Evolutionary conservation across 331 rosid species (phyloP), one percentile per base, ranked within the genome.

Genomic region (Quercus tomentella): DNA sequence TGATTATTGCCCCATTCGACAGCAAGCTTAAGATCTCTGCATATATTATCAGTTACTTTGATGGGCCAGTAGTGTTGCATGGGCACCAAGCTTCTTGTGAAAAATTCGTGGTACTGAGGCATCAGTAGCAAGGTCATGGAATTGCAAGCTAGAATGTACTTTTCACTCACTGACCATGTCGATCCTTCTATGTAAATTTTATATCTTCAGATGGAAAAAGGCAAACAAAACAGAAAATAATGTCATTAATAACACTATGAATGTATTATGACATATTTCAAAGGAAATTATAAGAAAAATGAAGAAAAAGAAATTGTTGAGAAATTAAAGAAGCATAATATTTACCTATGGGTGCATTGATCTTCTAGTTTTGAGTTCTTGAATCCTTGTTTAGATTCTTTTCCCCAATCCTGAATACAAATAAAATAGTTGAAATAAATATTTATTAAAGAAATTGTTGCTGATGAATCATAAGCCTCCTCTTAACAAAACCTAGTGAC

Each of bases 1-100:
- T 92, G 82, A 78, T 87, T 51, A 80, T 94, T 92, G 71, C 97
- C 97, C 98, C 98, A 94, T 1, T 94, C 87, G 15, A 92, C 98
- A 17, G 90, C 97, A 79, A 79, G 89, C 79, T 92, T 85, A 25
- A 92, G 86, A 28, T 91, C 92, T 62, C 80, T 76, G 54, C 98
- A 94, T 84, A 86, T 84, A 76, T 79, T 41, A 2, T 41, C 68
- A 16, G 76, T 57, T 45, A 35, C 25, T 10, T 85, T 88, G 22
- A 92, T 90, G 8, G 98, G 97, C 98, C 97, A 94, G 49, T 89
- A 94, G 43, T 41, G 45, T 41, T 41, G 45, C 45, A 41, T 41
- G 12, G 45, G 45, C 45, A 41, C 45, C 45, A 41, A 92, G 94
- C 18, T 41, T 41, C 98, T 87, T 56, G 89, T 57, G 81, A 82